Percentiles rank a stretch among this genome's conserved stretches.
Evolutionary conservation across 345 rosid species (phyloP).

Genomic region (Heritiera fomes): DNA sequence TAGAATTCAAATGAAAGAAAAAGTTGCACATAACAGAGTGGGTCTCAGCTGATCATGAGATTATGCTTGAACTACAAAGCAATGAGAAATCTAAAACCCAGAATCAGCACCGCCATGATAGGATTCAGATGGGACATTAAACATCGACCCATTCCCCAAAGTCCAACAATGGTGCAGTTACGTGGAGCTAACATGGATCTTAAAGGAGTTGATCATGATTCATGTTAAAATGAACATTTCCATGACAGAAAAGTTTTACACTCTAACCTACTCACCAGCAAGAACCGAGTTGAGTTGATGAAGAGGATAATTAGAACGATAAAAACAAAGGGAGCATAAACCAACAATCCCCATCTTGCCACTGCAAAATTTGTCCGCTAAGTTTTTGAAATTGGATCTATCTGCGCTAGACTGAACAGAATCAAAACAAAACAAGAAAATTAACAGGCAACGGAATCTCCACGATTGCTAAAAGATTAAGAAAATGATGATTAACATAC

Average conservation of each 20-base stretch:
- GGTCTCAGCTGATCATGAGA: too few relatives aligned
- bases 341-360: conserved; percentile 55
- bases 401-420: conserved; percentile 8
- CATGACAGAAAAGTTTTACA: conserved; percentile 10
- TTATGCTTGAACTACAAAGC: too few relatives aligned
- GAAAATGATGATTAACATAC: background rate
- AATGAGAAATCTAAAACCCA: too few relatives aligned
- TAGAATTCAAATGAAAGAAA: too few relatives aligned
- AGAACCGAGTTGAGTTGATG: conserved; percentile 57
- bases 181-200: conserved; percentile 56
- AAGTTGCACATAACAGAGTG: too few relatives aligned
- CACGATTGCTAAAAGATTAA: background rate
- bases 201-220: conserved; percentile 23
- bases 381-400: conserved; percentile 3
- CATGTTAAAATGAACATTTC: background rate
- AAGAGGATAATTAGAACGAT: conserved; percentile 55
- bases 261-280: conserved; percentile 40
- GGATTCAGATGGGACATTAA: conserved; percentile 30
- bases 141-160: conserved; percentile 63
- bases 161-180: conserved; percentile 76
- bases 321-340: conserved; percentile 59
- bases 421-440: background rate
- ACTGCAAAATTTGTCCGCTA: conserved; percentile 48
- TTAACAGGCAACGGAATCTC: background rate
- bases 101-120: too few relatives aligned